phyloP scores from a whole-genome alignment of 2,329 filamentous ascomycete species.

The Aureobasidium sp. region DNA sequence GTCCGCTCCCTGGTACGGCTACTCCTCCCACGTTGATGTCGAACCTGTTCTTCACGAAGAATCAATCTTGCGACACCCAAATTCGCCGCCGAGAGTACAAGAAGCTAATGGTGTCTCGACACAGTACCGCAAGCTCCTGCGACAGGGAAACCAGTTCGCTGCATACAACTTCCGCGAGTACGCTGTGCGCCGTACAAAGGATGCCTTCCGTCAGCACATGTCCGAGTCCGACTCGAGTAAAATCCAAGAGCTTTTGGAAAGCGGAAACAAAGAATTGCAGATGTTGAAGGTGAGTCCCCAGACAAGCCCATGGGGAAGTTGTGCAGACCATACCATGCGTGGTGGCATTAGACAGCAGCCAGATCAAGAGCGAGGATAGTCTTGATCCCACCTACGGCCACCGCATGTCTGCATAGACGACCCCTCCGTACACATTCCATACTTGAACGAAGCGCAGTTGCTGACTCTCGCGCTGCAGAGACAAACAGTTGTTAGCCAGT shows the following conservation, averaged over 20 bases:
- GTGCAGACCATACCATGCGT: not conserved
- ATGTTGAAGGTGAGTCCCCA: conserved; percentile 69
- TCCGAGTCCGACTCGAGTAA: conserved; percentile 63
- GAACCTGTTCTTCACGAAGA: not conserved
- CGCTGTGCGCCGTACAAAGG: conserved; percentile 79
- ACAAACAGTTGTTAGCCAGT: conserved; percentile 90
- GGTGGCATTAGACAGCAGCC: not conserved
- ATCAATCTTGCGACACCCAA: not conserved
- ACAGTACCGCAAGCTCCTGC: conserved; percentile 86
- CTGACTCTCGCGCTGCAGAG: conserved; percentile 56
- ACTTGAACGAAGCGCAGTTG: not conserved
- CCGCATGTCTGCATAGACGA: not conserved
- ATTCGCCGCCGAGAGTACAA: not conserved
- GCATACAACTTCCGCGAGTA: conserved; percentile 98
- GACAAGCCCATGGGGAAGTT: not conserved
- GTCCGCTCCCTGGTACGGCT: conserved; percentile 20
- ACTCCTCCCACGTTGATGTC: not conserved
- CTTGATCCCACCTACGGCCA: not conserved
- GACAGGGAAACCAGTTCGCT: conserved; percentile 78
- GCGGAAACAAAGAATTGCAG: conserved; percentile 79
- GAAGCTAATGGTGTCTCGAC: not conserved
- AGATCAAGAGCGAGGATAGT: not conserved
- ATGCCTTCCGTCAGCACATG: conserved; percentile 80
- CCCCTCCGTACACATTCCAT: not conserved
- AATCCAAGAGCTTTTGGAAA: conserved; percentile 84